Base-by-base conservation (phyloP, 1,284 basidiomycete genomes). In the Ustilago cynodontis region DNA sequence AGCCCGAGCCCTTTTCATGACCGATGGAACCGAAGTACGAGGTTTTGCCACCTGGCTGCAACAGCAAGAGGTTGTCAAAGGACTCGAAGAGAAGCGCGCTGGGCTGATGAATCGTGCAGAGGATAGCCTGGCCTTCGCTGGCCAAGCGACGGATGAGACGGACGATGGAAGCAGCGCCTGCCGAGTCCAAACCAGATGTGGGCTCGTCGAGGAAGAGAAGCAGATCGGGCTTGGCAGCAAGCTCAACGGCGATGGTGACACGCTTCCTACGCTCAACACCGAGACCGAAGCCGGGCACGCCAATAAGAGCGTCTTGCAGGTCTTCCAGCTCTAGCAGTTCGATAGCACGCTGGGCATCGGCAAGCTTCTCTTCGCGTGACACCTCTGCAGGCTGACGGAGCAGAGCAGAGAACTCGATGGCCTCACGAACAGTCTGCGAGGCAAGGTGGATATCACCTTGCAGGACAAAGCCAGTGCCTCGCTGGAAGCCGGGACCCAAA, bases 401-500 rank as follows among this genome's bases (percentile, higher is more conserved):
- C 16, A 80, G 54, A 14, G 82, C 82, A 14, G 74, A 72, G 65
- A 83, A 81, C 50, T 78, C 69, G 29, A 83, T 65, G 1, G 82
- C 82, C 50, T 83, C 82, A 7, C 79, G 71, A 2, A 83, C 82
- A 6, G 82, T 83, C 39, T 76, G 70, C 0, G 79, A 76, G 13
- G 67, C 70, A 13, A 79, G 59, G 51, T 83, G 82, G 22, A 83
- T 57, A 54, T 83, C 82, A 89, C 92, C 91, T 86, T 94, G 93
- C 80, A 94, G 92, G 29, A 92, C 93, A 37, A 74, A 83, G 37
- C 88, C 89, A 35, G 89, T 89, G n/a, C 88, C 88, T 62, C 89
- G 87, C 80, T 91, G 91, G 89, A 95, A 95, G 68, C 92, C 92
- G 9, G 86, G 77, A 1, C 92, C 92, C 29, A 93, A 88, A 9